Evolutionary conservation across 73 alveolate genomes (phyloP).

Genomic region (Diophrys sp.): DNA sequence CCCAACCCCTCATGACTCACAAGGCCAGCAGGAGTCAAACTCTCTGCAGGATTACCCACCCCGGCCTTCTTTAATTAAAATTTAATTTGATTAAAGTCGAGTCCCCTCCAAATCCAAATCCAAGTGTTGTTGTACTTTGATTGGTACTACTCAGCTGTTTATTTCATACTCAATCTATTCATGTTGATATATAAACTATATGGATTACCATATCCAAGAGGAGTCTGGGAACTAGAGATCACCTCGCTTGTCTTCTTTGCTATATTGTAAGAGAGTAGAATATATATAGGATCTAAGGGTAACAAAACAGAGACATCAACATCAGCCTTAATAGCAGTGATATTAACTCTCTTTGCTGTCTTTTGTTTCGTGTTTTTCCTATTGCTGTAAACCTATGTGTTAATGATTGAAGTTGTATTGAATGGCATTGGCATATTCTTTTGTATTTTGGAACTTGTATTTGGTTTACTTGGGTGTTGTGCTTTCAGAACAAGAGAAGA

Average conservation of each 20-base stretch:
- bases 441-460: constrained; percentile 1
- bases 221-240: constrained; percentile 30
- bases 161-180: constrained; percentile 10
- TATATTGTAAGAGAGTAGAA: constrained; percentile 13
- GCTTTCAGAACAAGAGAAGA: constrained; percentile 5
- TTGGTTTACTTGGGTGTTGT: constrained; percentile 2
- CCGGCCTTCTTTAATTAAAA: too few species aligned
- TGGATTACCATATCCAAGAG: constrained; percentile 22
- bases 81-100: too few species aligned
- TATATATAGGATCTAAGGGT: constrained; percentile 19
- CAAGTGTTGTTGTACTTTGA: constrained; percentile 38
- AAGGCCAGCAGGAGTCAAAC: too few species aligned
- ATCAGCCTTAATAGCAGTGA: not conserved
- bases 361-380: constrained; percentile 17
- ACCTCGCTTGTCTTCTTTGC: constrained; percentile 7
- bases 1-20: too few species aligned
- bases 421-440: constrained; percentile 15
- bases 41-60: too few species aligned
- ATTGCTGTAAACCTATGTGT: constrained; percentile 18
- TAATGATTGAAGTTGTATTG: constrained; percentile 10
- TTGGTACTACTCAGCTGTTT: constrained; percentile 23
- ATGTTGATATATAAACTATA: constrained; percentile 25
- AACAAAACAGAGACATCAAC: constrained; percentile 11
- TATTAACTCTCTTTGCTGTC: not conserved
- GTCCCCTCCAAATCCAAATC: too few species aligned